Percentiles rank a stretch among this genome's conserved stretches.
phyloP scores from a whole-genome alignment of 1,284 basidiomycete species.

The Apiotrichum sp. region DNA sequence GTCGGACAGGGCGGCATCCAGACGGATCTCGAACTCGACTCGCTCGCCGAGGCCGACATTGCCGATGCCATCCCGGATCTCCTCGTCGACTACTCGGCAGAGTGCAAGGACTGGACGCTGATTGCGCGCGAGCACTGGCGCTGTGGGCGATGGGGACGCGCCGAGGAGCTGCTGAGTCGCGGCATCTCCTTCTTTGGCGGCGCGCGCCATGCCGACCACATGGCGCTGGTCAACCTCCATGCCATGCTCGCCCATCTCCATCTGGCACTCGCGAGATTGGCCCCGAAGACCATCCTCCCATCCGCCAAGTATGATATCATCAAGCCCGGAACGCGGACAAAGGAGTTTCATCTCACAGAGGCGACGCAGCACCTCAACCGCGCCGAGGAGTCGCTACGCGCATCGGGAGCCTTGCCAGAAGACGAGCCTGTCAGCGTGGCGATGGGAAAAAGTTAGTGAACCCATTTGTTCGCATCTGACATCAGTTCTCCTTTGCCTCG shows the following conservation, averaged over 20 bases:
- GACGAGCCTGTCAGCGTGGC: conserved; percentile 39
- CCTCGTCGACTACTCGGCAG: conserved; percentile 39
- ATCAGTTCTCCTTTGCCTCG: conserved; percentile 72
- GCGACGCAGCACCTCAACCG: conserved; percentile 65
- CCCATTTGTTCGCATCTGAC: neutral
- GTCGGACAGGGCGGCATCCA: conserved; percentile 39
- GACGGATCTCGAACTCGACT: conserved; percentile 46
- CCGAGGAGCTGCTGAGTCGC: conserved; percentile 37
- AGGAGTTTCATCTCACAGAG: conserved; percentile 60
- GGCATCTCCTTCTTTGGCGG: conserved; percentile 39
- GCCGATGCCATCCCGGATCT: conserved; percentile 43
- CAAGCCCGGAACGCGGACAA: conserved; percentile 53
- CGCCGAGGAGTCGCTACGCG: conserved; percentile 61
- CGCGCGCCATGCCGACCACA: conserved; percentile 44
- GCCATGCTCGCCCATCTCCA: conserved; percentile 76
- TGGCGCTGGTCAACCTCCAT: conserved; percentile 56
- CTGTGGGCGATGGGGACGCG: conserved; percentile 31
- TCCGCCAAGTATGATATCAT: conserved; percentile 68
- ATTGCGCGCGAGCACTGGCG: conserved; percentile 47
- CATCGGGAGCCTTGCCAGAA: conserved; percentile 22
- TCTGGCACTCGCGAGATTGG: conserved; percentile 66
- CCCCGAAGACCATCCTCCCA: conserved; percentile 68
- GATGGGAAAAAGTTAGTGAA: conserved; percentile 24
- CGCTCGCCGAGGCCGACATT: conserved; percentile 37
- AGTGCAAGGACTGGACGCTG: conserved; percentile 46